Evolutionary conservation across 768 basidiomycete genomes (phyloP).

Genomic region (Tephrocybe sp.): DNA sequence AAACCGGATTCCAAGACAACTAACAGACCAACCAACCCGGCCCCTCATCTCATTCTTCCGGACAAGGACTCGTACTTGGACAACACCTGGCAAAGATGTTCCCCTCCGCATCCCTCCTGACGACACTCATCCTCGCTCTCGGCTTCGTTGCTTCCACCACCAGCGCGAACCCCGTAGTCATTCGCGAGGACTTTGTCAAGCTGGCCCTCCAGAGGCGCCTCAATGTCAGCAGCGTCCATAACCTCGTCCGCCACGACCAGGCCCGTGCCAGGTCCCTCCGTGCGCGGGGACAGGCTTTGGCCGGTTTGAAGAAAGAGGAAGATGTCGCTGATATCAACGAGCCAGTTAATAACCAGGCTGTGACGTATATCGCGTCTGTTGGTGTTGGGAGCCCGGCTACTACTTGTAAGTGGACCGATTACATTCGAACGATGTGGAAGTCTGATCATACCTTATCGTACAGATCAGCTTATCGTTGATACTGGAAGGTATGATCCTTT

Average conservation of each 20-base stretch:
- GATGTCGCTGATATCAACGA: constrained; percentile 39
- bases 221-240: constrained; percentile 47
- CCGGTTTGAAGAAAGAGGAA: constrained; percentile 23
- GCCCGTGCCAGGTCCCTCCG: constrained; percentile 46
- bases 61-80: no score
- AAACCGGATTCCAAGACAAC: no score
- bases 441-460: no score
- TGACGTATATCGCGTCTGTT: constrained; percentile 45
- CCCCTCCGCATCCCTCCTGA: constrained; percentile 35
- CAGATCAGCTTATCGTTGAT: no score
- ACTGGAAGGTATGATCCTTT: no score
- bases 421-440: no score
- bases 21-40: no score
- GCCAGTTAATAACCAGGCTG: constrained; percentile 32
- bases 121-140: constrained; percentile 44
- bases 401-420: constrained; percentile 47
- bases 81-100: constrained; percentile 38
- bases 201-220: constrained; percentile 52
- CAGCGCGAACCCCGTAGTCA: constrained; percentile 42
- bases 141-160: constrained; percentile 44
- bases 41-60: no score
- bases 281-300: constrained; percentile 33
- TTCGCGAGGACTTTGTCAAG: constrained; percentile 38
- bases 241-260: constrained; percentile 51
- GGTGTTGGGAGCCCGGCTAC: constrained; percentile 57